phyloP scores from a whole-genome alignment of 768 basidiomycete genomes.

The Mycena crocata region DNA sequence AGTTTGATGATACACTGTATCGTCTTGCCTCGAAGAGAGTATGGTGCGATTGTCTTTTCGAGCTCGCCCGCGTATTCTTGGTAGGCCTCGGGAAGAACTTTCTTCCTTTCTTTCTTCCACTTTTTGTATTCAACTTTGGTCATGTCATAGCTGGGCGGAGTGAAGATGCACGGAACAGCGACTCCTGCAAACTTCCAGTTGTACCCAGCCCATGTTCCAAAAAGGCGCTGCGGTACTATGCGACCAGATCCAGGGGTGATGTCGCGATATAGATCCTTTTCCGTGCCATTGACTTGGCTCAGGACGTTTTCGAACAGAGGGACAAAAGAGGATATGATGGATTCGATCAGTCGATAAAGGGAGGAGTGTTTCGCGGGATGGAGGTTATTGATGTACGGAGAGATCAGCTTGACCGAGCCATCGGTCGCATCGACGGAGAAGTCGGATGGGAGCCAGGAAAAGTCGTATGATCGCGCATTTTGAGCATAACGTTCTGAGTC shows the following conservation, averaged over 20 bases:
- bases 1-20: slow-evolving; percentile 52
- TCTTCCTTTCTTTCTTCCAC: not conserved
- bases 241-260: slow-evolving; percentile 24
- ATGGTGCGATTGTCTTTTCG: slow-evolving; percentile 18
- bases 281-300: slow-evolving; percentile 28
- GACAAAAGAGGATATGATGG: slow-evolving; percentile 32
- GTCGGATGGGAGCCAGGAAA: slow-evolving; percentile 44
- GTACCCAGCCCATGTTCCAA: slow-evolving; percentile 8
- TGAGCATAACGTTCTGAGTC: not conserved
- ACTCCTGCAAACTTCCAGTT: slow-evolving; percentile 1
- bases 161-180: slow-evolving; percentile 25
- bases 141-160: not conserved
- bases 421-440: slow-evolving; percentile 34
- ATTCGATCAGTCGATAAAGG: slow-evolving; percentile 36
- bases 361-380: slow-evolving; percentile 32
- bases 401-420: slow-evolving; percentile 32
- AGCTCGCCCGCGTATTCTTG: slow-evolving; percentile 24
- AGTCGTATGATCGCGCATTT: slow-evolving; percentile 27
- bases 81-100: slow-evolving; percentile 23
- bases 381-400: slow-evolving; percentile 44
- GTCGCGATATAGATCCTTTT: slow-evolving; percentile 24
- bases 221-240: not conserved
- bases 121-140: not conserved
- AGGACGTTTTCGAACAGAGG: slow-evolving; percentile 44
- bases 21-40: slow-evolving; percentile 29